Base-by-base conservation (phyloP, 352 stramenopile species). In the Saprolegnia parasitica region DNA sequence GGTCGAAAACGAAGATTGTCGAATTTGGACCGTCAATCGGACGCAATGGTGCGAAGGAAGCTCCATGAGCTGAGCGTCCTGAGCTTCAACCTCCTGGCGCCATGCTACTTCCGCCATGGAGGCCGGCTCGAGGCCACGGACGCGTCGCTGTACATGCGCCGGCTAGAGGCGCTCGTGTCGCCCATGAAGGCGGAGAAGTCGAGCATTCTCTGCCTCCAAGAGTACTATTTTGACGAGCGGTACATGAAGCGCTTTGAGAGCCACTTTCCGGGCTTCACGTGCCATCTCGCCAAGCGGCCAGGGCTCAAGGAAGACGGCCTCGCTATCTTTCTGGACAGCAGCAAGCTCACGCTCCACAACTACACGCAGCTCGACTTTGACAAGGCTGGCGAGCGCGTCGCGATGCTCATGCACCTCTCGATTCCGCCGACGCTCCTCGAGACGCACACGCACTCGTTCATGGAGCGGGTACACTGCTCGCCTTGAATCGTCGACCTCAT, bases 61-160 rank as follows among this genome's bases (percentile, higher is more conserved):
- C 54, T 70, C 11, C 9, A 70, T 23, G 63, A 62, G 23, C 63
- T 70, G 39, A 58, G 46, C 21, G 46, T 95, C 68, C 88, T 95
- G 83, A 92, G 84, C 64, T 95, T 95, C 74, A 95, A 95, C 76
- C 73, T 95, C 61, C 79, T 95, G 60, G 86, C 86, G 40, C 86
- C 86, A 61, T 95, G 86, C 78, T 95, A 95, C 78, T 95, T 95
- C 70, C 84, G 84, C 13, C 84, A 93, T 73, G 86, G 84, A 50
- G 86, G 86, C 1, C 76, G 78, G 1, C 55, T 95, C 11, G 86
- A 95, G 72, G 89, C 81, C 67, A 77, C 80, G 26, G 76, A 93
- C 67, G 70, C 73, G 50, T 61, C 62, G 40, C 77, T 84, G 13
- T 95, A 84, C 76, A 82, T 93, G 24, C 57, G 83, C 23, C 84